phyloP scores from a whole-genome alignment of 192 early-diverging fungal species.

The Linnemannia exigua region DNA sequence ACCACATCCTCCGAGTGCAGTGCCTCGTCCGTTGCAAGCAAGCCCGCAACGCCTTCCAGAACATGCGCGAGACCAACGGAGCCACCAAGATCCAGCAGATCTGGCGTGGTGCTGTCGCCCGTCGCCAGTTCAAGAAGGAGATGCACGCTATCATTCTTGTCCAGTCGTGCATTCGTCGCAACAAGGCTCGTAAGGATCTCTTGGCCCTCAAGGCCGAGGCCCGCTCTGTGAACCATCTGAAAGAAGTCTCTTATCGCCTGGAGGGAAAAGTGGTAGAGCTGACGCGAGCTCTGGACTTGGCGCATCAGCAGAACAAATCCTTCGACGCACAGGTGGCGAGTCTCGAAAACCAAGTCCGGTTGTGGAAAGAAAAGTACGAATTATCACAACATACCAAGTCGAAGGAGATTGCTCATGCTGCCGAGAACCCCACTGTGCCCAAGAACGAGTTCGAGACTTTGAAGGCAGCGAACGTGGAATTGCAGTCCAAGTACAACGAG shows the following conservation, averaged over 20 bases:
- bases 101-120: slow-evolving; percentile 75
- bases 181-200: slow-evolving; percentile 77
- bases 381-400: slow-evolving; percentile 57
- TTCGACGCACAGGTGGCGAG: slow-evolving; percentile 69
- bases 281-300: slow-evolving; percentile 79
- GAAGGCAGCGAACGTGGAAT: slow-evolving; percentile 68
- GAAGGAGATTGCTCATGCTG: slow-evolving; percentile 67
- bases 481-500: slow-evolving; percentile 74
- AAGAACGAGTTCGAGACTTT: slow-evolving; percentile 70
- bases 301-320: slow-evolving; percentile 78
- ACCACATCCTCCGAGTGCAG: slow-evolving; percentile 76
- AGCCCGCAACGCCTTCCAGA: slow-evolving; percentile 73
- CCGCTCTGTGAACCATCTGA: slow-evolving; percentile 91
- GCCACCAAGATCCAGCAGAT: slow-evolving; percentile 85
- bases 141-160: slow-evolving; percentile 75
- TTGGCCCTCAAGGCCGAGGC: slow-evolving; percentile 85
- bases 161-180: slow-evolving; percentile 88
- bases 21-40: slow-evolving; percentile 70
- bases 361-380: slow-evolving; percentile 82
- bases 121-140: slow-evolving; percentile 71
- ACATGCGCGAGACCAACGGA: slow-evolving; percentile 72
- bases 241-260: slow-evolving; percentile 94
- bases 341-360: slow-evolving; percentile 76
- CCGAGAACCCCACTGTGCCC: slow-evolving; percentile 70
- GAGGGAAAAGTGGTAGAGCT: slow-evolving; percentile 98